Conservation (phyloP, 2,329 filamentous ascomycete species). For the Aaosphaeria arxii region DNA sequence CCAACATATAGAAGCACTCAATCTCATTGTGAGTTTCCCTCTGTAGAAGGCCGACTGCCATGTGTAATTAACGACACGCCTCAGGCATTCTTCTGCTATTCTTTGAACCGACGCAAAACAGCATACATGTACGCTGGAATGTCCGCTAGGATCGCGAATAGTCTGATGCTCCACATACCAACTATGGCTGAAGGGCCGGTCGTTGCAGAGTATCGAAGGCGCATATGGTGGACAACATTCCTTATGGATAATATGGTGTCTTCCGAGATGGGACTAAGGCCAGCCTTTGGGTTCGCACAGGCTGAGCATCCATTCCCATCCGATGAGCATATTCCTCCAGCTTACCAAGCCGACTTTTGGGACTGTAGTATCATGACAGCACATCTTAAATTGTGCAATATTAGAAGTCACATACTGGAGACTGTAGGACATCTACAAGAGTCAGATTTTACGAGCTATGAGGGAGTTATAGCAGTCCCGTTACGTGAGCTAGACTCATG, state of each 20-base stretch:
- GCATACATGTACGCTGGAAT: conserved; percentile 1
- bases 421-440: no score
- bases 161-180: conserved; percentile 1
- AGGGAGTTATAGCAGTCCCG: background rate
- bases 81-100: conserved; percentile 1
- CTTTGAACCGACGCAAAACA: background rate
- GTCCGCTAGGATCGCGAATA: background rate
- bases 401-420: no score
- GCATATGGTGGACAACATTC: conserved; percentile 3
- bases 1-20: conserved; percentile 2
- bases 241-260: conserved; percentile 1
- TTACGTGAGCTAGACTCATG: background rate
- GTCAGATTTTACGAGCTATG: no score
- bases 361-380: background rate
- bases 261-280: background rate
- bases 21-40: background rate
- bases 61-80: background rate
- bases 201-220: conserved; percentile 1
- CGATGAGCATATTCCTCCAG: background rate
- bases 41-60: background rate
- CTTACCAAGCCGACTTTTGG: background rate
- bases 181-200: no score
- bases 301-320: background rate
- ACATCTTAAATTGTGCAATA: background rate
- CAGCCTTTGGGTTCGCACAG: background rate